These are phyloP conservation scores for Calonectria montana DNA, from an alignment of 2,329 filamentous ascomycete genomes.

Conservation along the genomic window DNA sequence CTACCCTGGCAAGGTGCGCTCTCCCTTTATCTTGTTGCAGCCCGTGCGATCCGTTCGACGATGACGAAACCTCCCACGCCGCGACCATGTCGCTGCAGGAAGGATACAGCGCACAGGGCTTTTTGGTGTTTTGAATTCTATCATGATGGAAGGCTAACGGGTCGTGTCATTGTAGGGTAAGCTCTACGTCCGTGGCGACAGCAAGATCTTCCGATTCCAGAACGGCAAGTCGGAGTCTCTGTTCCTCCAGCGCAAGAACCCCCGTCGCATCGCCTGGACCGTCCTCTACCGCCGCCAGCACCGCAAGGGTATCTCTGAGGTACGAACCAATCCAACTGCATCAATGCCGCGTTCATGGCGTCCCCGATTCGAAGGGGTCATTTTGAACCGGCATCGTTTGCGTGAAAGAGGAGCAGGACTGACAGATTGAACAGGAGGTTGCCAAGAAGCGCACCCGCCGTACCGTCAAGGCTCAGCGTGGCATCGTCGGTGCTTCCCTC, in stretches of 20 bases:
- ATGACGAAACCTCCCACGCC: constrained; percentile 29
- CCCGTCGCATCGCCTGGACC: constrained; percentile 98
- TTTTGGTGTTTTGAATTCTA: constrained; percentile 19
- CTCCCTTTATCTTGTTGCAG: constrained; percentile 19
- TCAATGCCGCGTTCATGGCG: neutral
- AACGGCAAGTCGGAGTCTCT: constrained; percentile 99
- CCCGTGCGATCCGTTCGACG: constrained; percentile 39
- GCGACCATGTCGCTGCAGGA: constrained; percentile 11
- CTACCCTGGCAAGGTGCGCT: constrained; percentile 74
- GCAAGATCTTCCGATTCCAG: constrained; percentile 99
- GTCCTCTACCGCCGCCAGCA: constrained; percentile 98
- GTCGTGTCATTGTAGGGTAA: constrained; percentile 78
- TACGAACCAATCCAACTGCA: constrained; percentile 61
- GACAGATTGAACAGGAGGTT: constrained; percentile 81
- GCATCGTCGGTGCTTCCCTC: constrained; percentile 98
- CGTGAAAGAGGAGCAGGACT: constrained; percentile 45
- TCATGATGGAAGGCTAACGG: constrained; percentile 44
- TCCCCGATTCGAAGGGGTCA: neutral
- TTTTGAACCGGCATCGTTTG: neutral
- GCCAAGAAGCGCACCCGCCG: constrained; percentile 99
- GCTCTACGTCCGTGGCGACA: constrained; percentile 99
- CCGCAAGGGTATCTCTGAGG: constrained; percentile 99
- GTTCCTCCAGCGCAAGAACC: constrained; percentile 99
- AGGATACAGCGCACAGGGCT: constrained; percentile 29
- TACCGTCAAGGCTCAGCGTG: constrained; percentile 98